Percentiles rank a stretch among this genome's conserved stretches.
These are phyloP conservation scores for Exserohilum rostratum DNA, from an alignment of 2,329 filamentous ascomycete genomes.

Conservation along the genomic window DNA sequence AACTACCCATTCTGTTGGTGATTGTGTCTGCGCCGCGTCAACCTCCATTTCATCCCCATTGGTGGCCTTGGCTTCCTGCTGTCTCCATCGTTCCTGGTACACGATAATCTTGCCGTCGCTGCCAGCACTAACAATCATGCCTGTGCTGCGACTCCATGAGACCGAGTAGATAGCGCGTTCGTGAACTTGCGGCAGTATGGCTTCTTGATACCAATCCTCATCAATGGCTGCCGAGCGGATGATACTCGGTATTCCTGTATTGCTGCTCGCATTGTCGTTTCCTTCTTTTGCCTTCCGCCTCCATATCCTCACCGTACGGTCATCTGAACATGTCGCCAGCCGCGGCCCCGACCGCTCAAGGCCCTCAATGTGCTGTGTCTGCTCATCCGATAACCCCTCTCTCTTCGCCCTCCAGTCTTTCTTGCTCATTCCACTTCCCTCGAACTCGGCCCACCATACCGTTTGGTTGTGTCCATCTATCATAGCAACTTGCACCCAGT, in stretches of 20 bases:
- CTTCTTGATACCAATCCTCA: slow-evolving; percentile 84
- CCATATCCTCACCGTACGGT: slow-evolving; percentile 82
- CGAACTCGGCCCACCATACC: slow-evolving; percentile 84
- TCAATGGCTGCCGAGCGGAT: slow-evolving; percentile 74
- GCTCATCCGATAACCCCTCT: slow-evolving; percentile 39
- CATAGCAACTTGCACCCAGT: slow-evolving; percentile 89
- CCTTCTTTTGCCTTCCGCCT: slow-evolving; percentile 64
- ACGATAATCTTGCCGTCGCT: slow-evolving; percentile 64
- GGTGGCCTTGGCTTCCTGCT: slow-evolving; percentile 32
- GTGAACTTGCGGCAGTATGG: slow-evolving; percentile 75
- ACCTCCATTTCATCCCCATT: slow-evolving; percentile 24
- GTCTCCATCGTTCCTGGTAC: slow-evolving; percentile 28
- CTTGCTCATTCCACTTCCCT: slow-evolving; percentile 50
- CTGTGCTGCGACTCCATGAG: slow-evolving; percentile 78
- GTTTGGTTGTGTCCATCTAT: slow-evolving; percentile 82
- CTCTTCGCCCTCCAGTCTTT: slow-evolving; percentile 32
- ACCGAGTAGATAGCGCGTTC: slow-evolving; percentile 83
- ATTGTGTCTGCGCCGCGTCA: slow-evolving; percentile 21
- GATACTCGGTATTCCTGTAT: slow-evolving; percentile 81
- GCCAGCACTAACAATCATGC: slow-evolving; percentile 83
- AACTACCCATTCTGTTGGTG: slow-evolving; percentile 69
- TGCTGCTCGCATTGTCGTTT: slow-evolving; percentile 50
- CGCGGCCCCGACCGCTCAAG: slow-evolving; percentile 59
- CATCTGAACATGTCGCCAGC: slow-evolving; percentile 83
- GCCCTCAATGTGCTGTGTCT: slow-evolving; percentile 43